Evolutionary conservation across 768 basidiomycete species (phyloP).

Genomic region (Phaeolepiota aurea): DNA sequence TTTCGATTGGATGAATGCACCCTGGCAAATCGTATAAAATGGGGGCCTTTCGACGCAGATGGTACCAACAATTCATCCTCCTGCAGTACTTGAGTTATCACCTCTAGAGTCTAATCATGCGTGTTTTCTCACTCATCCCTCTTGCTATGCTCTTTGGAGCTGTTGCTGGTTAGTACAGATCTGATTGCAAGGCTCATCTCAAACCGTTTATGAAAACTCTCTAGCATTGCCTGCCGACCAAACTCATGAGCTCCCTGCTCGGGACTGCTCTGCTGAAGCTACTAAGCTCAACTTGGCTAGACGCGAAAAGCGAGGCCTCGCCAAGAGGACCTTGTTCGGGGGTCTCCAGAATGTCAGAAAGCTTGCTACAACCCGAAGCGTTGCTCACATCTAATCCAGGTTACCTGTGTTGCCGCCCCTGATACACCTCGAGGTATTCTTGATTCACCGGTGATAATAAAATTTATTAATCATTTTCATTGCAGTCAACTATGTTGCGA

Average conservation of each 20-base stretch:
- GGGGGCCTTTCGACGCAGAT: neutral
- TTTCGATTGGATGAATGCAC: neutral
- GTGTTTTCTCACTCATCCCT: conserved; percentile 7
- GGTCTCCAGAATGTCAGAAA: conserved; percentile 11
- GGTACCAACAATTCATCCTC: neutral
- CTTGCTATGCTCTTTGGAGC: conserved; percentile 7
- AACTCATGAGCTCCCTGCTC: neutral
- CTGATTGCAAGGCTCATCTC: neutral
- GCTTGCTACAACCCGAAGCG: neutral
- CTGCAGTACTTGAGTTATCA: neutral
- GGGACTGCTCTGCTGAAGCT: conserved; percentile 10
- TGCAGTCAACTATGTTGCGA: conserved; percentile 12
- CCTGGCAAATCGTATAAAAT: neutral
- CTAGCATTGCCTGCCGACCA: conserved; percentile 5
- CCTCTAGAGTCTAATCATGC: conserved; percentile 4
- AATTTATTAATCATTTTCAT: neutral
- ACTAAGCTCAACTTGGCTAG: conserved; percentile 10
- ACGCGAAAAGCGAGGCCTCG: conserved; percentile 10
- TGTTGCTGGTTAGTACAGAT: conserved; percentile 6
- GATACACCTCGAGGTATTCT: conserved; percentile 12
- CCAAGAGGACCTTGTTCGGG: conserved; percentile 7
- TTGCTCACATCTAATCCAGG: conserved; percentile 3
- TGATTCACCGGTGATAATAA: neutral
- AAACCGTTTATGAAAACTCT: conserved; percentile 3
- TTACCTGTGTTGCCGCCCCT: conserved; percentile 12